Evolutionary conservation across 192 early-diverging fungal species (phyloP).

Genomic region (Kappamyces sp.): DNA sequence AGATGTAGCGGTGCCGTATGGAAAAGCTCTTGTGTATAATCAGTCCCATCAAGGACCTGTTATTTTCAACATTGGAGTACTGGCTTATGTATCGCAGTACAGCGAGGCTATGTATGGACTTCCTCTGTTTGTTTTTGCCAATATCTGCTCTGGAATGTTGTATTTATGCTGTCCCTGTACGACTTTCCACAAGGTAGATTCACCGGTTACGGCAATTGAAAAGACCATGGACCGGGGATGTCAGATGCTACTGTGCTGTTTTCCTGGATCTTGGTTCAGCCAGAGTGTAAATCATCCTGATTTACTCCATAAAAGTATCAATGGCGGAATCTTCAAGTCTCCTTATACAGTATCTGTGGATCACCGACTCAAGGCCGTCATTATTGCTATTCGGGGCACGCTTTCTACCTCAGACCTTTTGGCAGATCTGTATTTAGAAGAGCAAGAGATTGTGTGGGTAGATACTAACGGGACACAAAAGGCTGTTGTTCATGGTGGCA

Average conservation of each 20-base stretch:
- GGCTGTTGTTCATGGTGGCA: slow-evolving; percentile 25
- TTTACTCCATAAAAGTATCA: slow-evolving; percentile 27
- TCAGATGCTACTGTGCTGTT: slow-evolving; percentile 18
- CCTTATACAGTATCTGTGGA: slow-evolving; percentile 43
- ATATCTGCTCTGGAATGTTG: slow-evolving; percentile 23
- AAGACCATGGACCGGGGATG: slow-evolving; percentile 17
- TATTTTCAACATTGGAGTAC: slow-evolving; percentile 17
- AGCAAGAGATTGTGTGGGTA: slow-evolving; percentile 19
- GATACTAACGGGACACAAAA: slow-evolving; percentile 14
- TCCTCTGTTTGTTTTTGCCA: slow-evolving; percentile 37
- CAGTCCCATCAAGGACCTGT: too few species aligned
- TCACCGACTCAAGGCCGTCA: slow-evolving; percentile 29
- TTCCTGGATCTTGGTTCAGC: slow-evolving; percentile 14
- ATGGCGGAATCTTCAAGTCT: slow-evolving; percentile 38
- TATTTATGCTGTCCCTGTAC: slow-evolving; percentile 30
- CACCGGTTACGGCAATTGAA: slow-evolving; percentile 2
- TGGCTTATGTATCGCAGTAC: slow-evolving; percentile 32
- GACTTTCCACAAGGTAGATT: slow-evolving; percentile 10
- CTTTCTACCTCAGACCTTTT: slow-evolving; percentile 41
- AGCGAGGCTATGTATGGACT: slow-evolving; percentile 44
- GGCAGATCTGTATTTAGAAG: slow-evolving; percentile 41
- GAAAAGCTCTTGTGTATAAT: too few species aligned
- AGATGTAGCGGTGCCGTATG: too few species aligned
- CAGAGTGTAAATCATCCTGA: slow-evolving; percentile 26
- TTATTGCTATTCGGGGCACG: slow-evolving; percentile 46